Evolutionary conservation across 768 basidiomycete genomes (phyloP).

Genomic region (Leccinum subtestaceum): DNA sequence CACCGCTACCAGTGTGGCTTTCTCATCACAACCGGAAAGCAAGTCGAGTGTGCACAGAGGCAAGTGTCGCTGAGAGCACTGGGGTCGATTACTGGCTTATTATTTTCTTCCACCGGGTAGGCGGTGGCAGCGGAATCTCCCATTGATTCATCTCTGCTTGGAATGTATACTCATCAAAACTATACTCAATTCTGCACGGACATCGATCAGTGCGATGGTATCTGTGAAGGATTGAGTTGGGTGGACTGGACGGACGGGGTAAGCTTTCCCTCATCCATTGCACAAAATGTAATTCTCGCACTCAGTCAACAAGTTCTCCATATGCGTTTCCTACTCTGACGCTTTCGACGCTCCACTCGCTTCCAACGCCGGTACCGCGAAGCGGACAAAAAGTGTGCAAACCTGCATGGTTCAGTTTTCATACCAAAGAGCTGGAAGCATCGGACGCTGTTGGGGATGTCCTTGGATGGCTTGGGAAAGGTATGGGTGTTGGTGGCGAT

Average conservation of each 20-base stretch:
- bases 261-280: constrained; percentile 16
- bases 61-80: constrained; percentile 29
- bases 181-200: constrained; percentile 81
- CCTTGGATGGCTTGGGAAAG: constrained; percentile 50
- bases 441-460: constrained; percentile 57
- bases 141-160: constrained; percentile 86
- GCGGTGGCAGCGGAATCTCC: constrained; percentile 78
- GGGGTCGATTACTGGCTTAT: neutral
- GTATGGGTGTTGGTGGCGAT: constrained; percentile 14
- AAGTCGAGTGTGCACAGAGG: constrained; percentile 78
- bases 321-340: constrained; percentile 85
- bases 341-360: constrained; percentile 79
- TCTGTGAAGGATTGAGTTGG: constrained; percentile 77
- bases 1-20: constrained; percentile 58
- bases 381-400: constrained; percentile 82
- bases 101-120: constrained; percentile 35
- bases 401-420: constrained; percentile 76
- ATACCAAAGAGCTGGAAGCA: constrained; percentile 56
- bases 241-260: constrained; percentile 67
- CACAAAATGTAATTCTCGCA: constrained; percentile 36
- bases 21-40: constrained; percentile 56
- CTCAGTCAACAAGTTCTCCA: constrained; percentile 58
- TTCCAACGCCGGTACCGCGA: constrained; percentile 83
- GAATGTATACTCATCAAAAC: constrained; percentile 92
- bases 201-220: constrained; percentile 66